These are phyloP conservation scores for Gastrolobium villosum DNA, from an alignment of 306 rosid genomes.

Conservation along the genomic window DNA sequence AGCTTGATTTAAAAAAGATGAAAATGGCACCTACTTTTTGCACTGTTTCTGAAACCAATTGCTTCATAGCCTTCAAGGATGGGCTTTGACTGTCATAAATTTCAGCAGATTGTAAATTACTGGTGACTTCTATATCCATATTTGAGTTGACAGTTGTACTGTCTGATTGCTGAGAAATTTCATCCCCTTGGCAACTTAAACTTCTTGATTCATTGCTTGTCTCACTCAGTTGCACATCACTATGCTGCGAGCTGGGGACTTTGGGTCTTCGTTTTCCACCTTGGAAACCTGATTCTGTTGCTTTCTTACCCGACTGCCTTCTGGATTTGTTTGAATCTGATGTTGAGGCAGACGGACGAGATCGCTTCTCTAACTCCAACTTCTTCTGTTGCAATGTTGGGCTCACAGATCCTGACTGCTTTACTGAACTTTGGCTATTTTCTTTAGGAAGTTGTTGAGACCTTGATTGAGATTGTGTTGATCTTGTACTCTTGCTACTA, in stretches of 20 bases:
- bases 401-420: constrained; percentile 75
- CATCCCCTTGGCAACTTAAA: constrained; percentile 75
- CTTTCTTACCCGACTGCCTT: constrained; percentile 65
- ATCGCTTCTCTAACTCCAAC: constrained; percentile 74
- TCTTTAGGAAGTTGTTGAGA: constrained; percentile 62
- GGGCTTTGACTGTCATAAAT: constrained; percentile 59
- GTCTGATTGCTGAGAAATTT: constrained; percentile 60
- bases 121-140: constrained; percentile 66
- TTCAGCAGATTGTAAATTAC: constrained; percentile 53
- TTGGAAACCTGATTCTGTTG: constrained; percentile 59
- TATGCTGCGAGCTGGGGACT: constrained; percentile 52
- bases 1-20: constrained; percentile 42
- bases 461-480: constrained; percentile 60
- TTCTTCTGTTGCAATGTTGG: constrained; percentile 87
- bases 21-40: constrained; percentile 62
- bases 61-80: constrained; percentile 58
- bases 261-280: constrained; percentile 69
- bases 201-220: constrained; percentile 68
- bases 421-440: constrained; percentile 55
- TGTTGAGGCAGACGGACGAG: constrained; percentile 74
- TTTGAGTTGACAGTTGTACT: constrained; percentile 49
- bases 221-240: constrained; percentile 77
- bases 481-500: constrained; percentile 52
- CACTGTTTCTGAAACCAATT: constrained; percentile 58
- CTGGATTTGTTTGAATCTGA: constrained; percentile 66